Evolutionary conservation across 2,329 filamentous ascomycete species (phyloP), one percentile per base, ranked within the genome.

Genomic region (Xylariaceae sp.): DNA sequence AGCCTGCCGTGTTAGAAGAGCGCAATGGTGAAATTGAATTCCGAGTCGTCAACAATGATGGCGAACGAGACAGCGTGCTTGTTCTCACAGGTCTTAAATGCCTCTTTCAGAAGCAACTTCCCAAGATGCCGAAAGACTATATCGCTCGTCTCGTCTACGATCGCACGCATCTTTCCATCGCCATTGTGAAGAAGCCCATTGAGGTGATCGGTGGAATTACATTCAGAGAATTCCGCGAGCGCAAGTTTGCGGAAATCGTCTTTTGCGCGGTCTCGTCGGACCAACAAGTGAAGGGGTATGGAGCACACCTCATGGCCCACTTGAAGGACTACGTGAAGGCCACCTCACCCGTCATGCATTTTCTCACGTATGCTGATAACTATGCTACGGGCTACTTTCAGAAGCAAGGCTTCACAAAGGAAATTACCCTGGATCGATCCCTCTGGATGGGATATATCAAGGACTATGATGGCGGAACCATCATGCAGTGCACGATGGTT

Each of bases 371-470:
- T 71, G 94, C 94, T 65, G 94, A 99, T 74, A 99, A 99, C 74
- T 97, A 97, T 71, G 94, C 94, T 45, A 99, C 96, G 65, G 94
- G 94, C 9, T 99, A 97, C 74, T 99, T 99, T 76, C 96, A 97
- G 75, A 99, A 99, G 73, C 94, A 99, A 73, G 94, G 94, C 0
- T 99, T 99, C 71, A 97, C 94, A 1, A 99, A 99, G 73, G 93
- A 99, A 69, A 97, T 99, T 64, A 96, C 92, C 0, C 84, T 99
- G 0, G 89, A 94, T 60, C 89, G 87, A 69, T 86, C 88, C 2
- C 87, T 91, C 2, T 99, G 94, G 94, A 97, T 97, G 94, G 94
- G 94, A 2, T 99, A 97, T 70, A 99, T 99, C 78, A 99, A 99
- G 73, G 94, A 99, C 73, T 99, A 99, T 73, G 94, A 99, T 75